Base-by-base conservation (phyloP, 2,329 filamentous ascomycete species). In the Plectosphaerella sp. region DNA sequence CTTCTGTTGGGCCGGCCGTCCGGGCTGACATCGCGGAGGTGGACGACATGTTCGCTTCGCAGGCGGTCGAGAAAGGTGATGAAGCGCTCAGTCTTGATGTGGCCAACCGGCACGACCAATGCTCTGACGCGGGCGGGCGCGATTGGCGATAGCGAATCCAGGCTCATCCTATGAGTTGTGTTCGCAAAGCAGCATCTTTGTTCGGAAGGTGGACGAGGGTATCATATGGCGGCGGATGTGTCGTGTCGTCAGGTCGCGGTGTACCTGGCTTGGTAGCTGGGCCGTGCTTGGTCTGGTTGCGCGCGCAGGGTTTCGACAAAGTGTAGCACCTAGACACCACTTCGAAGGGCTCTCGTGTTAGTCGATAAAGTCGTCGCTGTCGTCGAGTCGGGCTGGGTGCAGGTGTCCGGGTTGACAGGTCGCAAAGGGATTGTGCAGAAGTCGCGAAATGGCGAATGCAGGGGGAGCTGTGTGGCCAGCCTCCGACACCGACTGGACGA, bases 41-140 rank as follows among this genome's bases (percentile, higher is more conserved):
- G 86, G 61, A 97, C 84, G 60, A 92, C 83, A 79, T 88, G 85
- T 69, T 96, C 88, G 58, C 81, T 75, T 65, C 88, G 86, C 55
- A 99, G 77, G 62, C 90, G 83, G 57, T 87, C 81, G 58, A 93
- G 80, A 67, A 96, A 96, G 58, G 80, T 78, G 61, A 85, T 72
- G 70, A 97, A 97, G 54, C 89, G 83, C 50, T 88, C 86, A 55
- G 86, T 83, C 67, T 86, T 92, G 68, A 97, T 94, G 65, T 83
- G 87, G 50, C 93, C 93, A 59, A 96, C 79, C 51, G 94, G 94
- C 56, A 97, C 77, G 54, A 96, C 82, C 61, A 97, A 82, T 57
- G 88, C 90, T 75, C 89, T 89, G 66, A 97, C 84, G 79, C 89
- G 88, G 74, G 91, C 93, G 67, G 91, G 91, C 71, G 92, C 89